Evolutionary conservation across 495 filamentous ascomycete genomes (phyloP), one percentile per base, ranked within the genome.

Genomic region (Entonaema liquescens): DNA sequence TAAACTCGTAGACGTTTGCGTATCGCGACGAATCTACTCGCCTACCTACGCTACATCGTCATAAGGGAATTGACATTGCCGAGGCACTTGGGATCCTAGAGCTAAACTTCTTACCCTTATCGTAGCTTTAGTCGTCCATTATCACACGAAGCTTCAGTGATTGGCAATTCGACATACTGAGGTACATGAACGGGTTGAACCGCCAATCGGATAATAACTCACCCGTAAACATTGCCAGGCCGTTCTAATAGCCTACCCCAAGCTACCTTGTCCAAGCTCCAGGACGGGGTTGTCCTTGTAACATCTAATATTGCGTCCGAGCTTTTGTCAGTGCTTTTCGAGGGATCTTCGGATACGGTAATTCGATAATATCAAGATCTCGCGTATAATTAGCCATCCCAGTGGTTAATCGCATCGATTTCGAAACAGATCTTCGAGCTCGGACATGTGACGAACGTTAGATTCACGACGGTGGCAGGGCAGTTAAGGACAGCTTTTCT

Each of bases 371-470:
- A 36, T 58, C 47, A 42, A 67, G 28, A 50, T 35, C 44, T 55
- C n/a, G 54, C 36, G 60, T 42, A 52, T 42, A 40, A 7, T 31
- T 67, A 67, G 40, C 15, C 8, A 40, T 47, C 42, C 42, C 23
- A 47, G 17, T 23, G 21, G 19, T 21, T 62, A 50, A 57, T 68
- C 42, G 25, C 25, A 62, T 61, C 26, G 44, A 47, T 53, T 26
- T 36, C 65, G 58, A 62, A 62, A 57, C 42, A 15, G 28, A 52
- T 33, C 40, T 68, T 67, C 53, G 31, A 67, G 38, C 25, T 54
- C 59, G 59, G 23, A 59, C 70, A 72, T 72, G 65, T 72, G 70
- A 72, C 44, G 60, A 68, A 56, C 28, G 25, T 7, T 53, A 15
- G 40, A 61, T 29, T 59, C 38, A 63, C 60, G 38, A 44, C 11